Conservation (phyloP, 768 basidiomycete genomes). For the Brasilioporus rufonigricans region DNA sequence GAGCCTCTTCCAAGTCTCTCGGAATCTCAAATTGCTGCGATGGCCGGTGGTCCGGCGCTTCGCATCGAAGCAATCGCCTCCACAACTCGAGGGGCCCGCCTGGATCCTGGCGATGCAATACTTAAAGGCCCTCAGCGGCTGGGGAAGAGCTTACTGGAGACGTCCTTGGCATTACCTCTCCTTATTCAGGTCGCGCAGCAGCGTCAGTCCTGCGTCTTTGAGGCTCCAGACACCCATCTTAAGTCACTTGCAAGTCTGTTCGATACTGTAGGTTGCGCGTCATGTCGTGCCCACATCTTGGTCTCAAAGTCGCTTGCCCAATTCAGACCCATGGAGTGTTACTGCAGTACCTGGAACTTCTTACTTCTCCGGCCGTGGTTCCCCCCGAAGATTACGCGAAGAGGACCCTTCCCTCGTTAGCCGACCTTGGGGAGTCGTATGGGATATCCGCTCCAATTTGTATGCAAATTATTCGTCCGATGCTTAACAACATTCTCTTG, state of each 20-base stretch:
- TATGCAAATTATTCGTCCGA: conserved; percentile 92
- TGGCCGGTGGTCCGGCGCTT: conserved; percentile 87
- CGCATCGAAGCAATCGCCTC: conserved; percentile 89
- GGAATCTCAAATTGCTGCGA: conserved; percentile 82
- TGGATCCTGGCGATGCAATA: conserved; percentile 62
- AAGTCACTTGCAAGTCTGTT: conserved; percentile 87
- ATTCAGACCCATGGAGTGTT: conserved; percentile 86
- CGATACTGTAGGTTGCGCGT: conserved; percentile 67
- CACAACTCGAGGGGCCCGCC: conserved; percentile 65
- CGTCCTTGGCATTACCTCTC: conserved; percentile 78
- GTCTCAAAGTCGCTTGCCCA: conserved; percentile 21
- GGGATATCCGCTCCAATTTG: conserved; percentile 84
- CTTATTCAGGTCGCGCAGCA: conserved; percentile 92
- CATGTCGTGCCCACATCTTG: conserved; percentile 13
- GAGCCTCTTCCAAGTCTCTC: conserved; percentile 88
- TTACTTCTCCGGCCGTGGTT: conserved; percentile 70
- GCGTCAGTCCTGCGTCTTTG: conserved; percentile 80
- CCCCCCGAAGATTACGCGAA: conserved; percentile 69
- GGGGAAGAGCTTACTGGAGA: conserved; percentile 63
- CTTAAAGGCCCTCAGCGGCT: conserved; percentile 68
- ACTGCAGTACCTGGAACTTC: conserved; percentile 87
- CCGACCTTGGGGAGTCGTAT: conserved; percentile 70
- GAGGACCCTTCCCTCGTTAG: conserved; percentile 70
- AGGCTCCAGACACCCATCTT: conserved; percentile 68
- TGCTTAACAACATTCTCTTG: conserved; percentile 60